phyloP scores from a whole-genome alignment of 75 land plant species.

The Pseudotsuga menziesii region DNA sequence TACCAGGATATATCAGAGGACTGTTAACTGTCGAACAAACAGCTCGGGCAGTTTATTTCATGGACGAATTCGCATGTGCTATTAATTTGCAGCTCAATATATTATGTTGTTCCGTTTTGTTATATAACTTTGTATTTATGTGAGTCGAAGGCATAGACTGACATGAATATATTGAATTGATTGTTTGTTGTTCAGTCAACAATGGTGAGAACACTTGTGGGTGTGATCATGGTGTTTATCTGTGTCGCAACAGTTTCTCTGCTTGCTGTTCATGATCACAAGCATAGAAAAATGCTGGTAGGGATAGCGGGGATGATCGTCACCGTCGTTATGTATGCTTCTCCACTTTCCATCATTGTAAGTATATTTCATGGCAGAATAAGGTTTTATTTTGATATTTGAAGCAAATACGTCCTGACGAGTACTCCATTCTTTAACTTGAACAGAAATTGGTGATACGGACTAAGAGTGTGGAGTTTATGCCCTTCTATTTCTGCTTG shows the following conservation, averaged over 20 bases:
- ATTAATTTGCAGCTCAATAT: no score
- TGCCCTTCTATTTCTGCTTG: slow-evolving; percentile 69
- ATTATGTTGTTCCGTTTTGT: no score
- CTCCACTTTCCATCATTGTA: background rate
- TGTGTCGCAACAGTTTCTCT: background rate
- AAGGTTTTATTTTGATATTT: background rate
- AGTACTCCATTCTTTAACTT: background rate
- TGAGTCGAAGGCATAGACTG: background rate
- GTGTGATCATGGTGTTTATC: background rate
- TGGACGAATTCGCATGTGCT: background rate
- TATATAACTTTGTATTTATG: background rate
- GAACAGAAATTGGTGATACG: slow-evolving; percentile 60
- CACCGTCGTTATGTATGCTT: background rate
- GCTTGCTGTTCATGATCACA: background rate
- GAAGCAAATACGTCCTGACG: background rate
- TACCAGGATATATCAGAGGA: background rate
- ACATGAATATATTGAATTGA: background rate
- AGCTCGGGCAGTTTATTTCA: background rate
- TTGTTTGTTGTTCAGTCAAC: background rate
- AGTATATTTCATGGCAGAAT: background rate
- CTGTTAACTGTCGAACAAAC: background rate
- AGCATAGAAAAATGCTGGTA: background rate
- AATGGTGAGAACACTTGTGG: slow-evolving; percentile 2
- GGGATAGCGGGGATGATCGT: background rate
- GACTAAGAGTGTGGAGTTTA: slow-evolving; percentile 78